These are phyloP conservation scores for Ceratobasidium theobromae DNA, from an alignment of 1,284 basidiomycete genomes.

Conservation along the genomic window DNA sequence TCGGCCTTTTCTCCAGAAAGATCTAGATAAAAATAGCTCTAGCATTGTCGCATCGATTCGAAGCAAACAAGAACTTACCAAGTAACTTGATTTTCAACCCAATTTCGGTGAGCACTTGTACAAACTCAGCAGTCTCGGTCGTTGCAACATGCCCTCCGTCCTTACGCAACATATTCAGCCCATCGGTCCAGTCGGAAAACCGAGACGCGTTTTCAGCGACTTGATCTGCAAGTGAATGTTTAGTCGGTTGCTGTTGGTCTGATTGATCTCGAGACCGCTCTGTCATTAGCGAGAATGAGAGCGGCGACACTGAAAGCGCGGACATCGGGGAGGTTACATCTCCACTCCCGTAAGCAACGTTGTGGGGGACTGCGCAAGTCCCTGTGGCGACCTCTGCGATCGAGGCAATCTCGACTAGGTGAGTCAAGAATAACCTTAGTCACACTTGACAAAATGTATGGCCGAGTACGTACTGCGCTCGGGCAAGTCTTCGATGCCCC, in stretches of 20 bases:
- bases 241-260: slow-evolving; percentile 17
- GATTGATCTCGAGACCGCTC: slow-evolving; percentile 50
- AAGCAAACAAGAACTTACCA: slow-evolving; percentile 53
- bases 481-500: slow-evolving; percentile 81
- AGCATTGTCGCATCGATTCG: slow-evolving; percentile 29
- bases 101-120: slow-evolving; percentile 86
- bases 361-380: slow-evolving; percentile 72
- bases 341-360: slow-evolving; percentile 47
- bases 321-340: slow-evolving; percentile 49
- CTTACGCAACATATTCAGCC: slow-evolving; percentile 81
- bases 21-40: slow-evolving; percentile 51
- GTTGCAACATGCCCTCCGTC: slow-evolving; percentile 81
- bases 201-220: slow-evolving; percentile 82
- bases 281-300: slow-evolving; percentile 78
- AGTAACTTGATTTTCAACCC: slow-evolving; percentile 91
- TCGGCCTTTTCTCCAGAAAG: slow-evolving; percentile 90
- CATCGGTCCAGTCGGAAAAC: slow-evolving; percentile 97
- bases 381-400: slow-evolving; percentile 77
- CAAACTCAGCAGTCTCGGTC: slow-evolving; percentile 81
- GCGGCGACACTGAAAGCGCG: slow-evolving; percentile 54
- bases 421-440: neutral
- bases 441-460: neutral
- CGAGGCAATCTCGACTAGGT: slow-evolving; percentile 65
- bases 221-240: slow-evolving; percentile 71
- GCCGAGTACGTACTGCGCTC: slow-evolving; percentile 58